phyloP scores from a whole-genome alignment of 2,329 filamentous ascomycete genomes.

The Colletotrichum sp. region DNA sequence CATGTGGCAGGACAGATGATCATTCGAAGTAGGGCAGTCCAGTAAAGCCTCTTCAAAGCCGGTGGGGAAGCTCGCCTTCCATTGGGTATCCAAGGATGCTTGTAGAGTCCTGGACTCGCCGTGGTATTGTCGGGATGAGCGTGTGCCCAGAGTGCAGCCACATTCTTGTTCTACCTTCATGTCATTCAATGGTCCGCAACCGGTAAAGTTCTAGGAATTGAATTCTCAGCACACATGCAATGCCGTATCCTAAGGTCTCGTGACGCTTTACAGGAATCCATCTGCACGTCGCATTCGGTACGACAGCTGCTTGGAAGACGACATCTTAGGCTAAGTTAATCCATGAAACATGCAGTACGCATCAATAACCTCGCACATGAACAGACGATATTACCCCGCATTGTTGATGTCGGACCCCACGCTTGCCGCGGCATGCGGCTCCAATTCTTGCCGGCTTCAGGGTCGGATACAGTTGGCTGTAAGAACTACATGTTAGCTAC shows the following conservation, averaged over 20 bases:
- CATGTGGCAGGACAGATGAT: not conserved
- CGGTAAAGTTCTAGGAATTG: rapidly evolving
- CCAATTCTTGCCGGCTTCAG: not conserved
- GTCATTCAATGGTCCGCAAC: not conserved
- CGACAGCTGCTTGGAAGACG: not conserved
- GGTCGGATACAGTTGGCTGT: not conserved
- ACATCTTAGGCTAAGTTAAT: not conserved
- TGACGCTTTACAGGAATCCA: not conserved
- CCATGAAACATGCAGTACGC: not conserved
- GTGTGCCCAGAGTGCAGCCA: not conserved
- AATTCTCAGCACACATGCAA: rapidly evolving
- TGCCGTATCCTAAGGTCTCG: rapidly evolving
- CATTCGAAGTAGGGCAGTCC: not conserved
- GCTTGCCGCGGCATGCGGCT: not conserved
- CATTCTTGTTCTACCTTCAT: not conserved
- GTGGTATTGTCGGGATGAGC: not conserved
- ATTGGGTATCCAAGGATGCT: not conserved
- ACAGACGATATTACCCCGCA: not conserved
- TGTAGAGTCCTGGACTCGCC: rapidly evolving
- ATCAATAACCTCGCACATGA: not conserved
- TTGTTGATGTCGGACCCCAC: not conserved
- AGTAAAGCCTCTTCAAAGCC: not conserved
- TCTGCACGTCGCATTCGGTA: not conserved
- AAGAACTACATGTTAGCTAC: not conserved
- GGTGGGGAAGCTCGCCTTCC: not conserved